Conservation (phyloP, 768 basidiomycete genomes). For the Tubosaeta brunneosetosa region DNA sequence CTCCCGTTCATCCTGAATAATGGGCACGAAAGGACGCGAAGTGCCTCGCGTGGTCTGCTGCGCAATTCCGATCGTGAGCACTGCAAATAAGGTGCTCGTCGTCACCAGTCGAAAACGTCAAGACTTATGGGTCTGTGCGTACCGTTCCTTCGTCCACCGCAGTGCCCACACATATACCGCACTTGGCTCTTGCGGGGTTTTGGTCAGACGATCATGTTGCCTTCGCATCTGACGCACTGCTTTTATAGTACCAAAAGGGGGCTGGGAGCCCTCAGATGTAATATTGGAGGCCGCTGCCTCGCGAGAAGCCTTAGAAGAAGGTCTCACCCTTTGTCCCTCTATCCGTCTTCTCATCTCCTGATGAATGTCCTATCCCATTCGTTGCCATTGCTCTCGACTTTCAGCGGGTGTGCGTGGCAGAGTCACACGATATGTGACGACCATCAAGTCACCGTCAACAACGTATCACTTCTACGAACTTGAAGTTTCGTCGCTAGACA, state of each 20-base stretch:
- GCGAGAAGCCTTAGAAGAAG: conserved; percentile 93
- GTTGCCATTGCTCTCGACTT: conserved; percentile 28
- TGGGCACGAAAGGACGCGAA: conserved; percentile 69
- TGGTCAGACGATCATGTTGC: neutral
- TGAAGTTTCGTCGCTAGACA: conserved; percentile 71
- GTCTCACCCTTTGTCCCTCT: conserved; percentile 83
- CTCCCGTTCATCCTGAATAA: conserved; percentile 16
- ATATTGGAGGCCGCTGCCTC: conserved; percentile 82
- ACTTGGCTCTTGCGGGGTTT: neutral
- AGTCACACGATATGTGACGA: conserved; percentile 80
- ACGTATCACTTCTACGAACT: conserved; percentile 91
- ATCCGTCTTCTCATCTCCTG: conserved; percentile 68
- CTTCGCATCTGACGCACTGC: conserved; percentile 5
- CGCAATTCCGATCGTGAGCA: conserved; percentile 76
- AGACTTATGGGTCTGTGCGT: conserved; percentile 87
- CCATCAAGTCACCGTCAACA: conserved; percentile 70
- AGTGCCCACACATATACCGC: neutral
- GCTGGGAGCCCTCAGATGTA: conserved; percentile 81
- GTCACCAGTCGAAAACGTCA: conserved; percentile 81
- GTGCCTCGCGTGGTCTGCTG: conserved; percentile 86
- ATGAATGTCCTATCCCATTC: conserved; percentile 47
- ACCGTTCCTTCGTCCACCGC: neutral
- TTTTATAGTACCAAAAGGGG: conserved; percentile 81
- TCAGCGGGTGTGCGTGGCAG: conserved; percentile 84
- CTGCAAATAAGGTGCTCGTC: conserved; percentile 73